phyloP scores from a whole-genome alignment of 2,329 filamentous ascomycete genomes.

The Emergomyces orientalis region DNA sequence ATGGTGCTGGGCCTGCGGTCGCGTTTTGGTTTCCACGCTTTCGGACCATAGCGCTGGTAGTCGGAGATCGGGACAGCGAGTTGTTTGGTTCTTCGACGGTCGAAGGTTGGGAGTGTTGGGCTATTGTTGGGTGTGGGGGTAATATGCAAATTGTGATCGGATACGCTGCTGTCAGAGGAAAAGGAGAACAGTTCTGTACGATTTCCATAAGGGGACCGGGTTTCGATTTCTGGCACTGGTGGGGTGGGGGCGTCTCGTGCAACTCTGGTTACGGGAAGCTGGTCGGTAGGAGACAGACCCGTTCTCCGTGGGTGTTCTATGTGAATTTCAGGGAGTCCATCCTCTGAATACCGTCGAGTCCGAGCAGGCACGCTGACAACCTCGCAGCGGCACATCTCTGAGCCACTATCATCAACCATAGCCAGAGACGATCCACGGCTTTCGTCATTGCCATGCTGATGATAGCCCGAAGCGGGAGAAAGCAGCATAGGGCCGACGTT shows the following conservation, averaged over 20 bases:
- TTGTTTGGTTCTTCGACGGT: not conserved
- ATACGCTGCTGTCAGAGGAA: not conserved
- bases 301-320: not conserved
- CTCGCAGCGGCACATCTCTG: not conserved
- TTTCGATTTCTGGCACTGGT: not conserved
- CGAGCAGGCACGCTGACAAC: not conserved
- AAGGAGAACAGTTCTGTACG: not conserved
- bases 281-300: not conserved
- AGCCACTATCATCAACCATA: not conserved
- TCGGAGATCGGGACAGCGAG: constrained; percentile 4
- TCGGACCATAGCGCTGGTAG: constrained; percentile 2
- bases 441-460: not conserved
- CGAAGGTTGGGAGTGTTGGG: not conserved
- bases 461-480: not conserved
- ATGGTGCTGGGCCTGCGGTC: not conserved
- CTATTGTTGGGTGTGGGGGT: constrained; percentile 2
- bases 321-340: not conserved
- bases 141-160: not conserved
- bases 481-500: not conserved
- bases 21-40: constrained; percentile 2
- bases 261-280: not conserved
- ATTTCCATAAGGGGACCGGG: not conserved
- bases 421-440: not conserved
- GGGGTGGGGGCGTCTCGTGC: not conserved
- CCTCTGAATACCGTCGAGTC: not conserved